Percentiles rank a stretch among this genome's conserved stretches.
Conservation (phyloP, 768 basidiomycete species). For the Boletus reticulatus region DNA sequence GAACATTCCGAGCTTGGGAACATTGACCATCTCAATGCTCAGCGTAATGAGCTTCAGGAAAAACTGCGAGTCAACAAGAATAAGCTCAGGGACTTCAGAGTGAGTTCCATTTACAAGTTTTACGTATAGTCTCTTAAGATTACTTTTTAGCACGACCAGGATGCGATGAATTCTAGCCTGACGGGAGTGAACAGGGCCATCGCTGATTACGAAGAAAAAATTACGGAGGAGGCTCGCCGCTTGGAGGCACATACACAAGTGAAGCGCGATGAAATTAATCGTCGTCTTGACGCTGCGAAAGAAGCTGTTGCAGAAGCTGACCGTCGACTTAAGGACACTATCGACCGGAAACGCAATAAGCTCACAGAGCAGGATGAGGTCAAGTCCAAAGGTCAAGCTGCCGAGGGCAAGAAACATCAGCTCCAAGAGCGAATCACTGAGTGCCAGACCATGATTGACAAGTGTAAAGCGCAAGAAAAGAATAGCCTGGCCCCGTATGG, state of each 20-base stretch:
- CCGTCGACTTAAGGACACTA: conserved; percentile 27
- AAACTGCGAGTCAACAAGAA: conserved; percentile 48
- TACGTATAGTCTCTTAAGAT: neutral
- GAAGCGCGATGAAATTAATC: conserved; percentile 57
- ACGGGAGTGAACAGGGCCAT: conserved; percentile 34
- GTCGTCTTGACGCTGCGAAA: conserved; percentile 48
- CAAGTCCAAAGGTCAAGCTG: conserved; percentile 35
- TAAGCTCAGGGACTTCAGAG: conserved; percentile 43
- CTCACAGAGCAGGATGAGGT: conserved; percentile 29
- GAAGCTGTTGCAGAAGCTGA: conserved; percentile 41
- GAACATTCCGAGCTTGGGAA: conserved; percentile 44
- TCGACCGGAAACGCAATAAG: conserved; percentile 34
- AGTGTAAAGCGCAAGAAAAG: conserved; percentile 49
- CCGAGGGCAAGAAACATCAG: conserved; percentile 31
- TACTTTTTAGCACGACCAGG: conserved; percentile 47
- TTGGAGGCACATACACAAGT: conserved; percentile 57
- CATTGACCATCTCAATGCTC: conserved; percentile 43
- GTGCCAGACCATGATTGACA: conserved; percentile 48
- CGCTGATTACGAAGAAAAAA: conserved; percentile 40
- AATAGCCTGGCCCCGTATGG: conserved; percentile 66
- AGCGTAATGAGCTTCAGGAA: conserved; percentile 34
- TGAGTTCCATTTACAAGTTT: conserved; percentile 24
- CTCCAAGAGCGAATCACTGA: conserved; percentile 44
- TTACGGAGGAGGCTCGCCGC: conserved; percentile 51
- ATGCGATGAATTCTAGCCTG: conserved; percentile 45